These are phyloP conservation scores for Ascoidea tarda DNA, from an alignment of 805 yeast genomes.

Conservation along the genomic window DNA sequence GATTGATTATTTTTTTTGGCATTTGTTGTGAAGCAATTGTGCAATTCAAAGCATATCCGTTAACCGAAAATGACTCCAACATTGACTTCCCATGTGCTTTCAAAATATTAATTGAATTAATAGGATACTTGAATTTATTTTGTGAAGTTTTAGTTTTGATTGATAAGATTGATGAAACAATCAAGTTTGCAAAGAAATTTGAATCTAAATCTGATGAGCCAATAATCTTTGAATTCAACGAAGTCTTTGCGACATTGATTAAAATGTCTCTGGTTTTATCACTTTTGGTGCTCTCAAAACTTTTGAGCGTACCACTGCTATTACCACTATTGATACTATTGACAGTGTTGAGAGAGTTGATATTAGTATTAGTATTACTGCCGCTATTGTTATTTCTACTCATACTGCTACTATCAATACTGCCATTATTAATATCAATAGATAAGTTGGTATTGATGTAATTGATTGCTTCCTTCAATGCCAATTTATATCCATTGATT, in stretches of 20 bases:
- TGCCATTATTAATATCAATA: conserved; percentile 59
- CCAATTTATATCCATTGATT: conserved; percentile 90
- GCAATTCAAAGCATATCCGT: conserved; percentile 94
- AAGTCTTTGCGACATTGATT: conserved; percentile 86
- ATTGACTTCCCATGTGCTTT: conserved; percentile 96
- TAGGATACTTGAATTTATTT: conserved; percentile 88
- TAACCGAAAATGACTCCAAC: conserved; percentile 68
- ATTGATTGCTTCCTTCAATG: conserved; percentile 79
- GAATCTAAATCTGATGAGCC: conserved; percentile 56
- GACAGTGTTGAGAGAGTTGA: conserved; percentile 70
- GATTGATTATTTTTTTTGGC: conserved; percentile 55
- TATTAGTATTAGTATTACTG: conserved; percentile 40
- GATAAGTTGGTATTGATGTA: conserved; percentile 79
- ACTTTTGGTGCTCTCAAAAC: too few relatives aligned
- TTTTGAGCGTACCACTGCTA: too few relatives aligned
- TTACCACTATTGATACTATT: conserved; percentile 72
- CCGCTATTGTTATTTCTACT: neutral
- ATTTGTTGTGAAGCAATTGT: conserved; percentile 97
- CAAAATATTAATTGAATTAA: conserved; percentile 88
- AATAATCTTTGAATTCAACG: conserved; percentile 93
- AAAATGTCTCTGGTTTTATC: conserved; percentile 16
- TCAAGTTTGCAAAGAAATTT: conserved; percentile 79
- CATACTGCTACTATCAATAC: conserved; percentile 46
- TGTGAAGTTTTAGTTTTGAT: conserved; percentile 81
- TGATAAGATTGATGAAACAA: conserved; percentile 89